Conservation (phyloP, 2,329 filamentous ascomycete genomes). For the Mycosphaerella sp. region DNA sequence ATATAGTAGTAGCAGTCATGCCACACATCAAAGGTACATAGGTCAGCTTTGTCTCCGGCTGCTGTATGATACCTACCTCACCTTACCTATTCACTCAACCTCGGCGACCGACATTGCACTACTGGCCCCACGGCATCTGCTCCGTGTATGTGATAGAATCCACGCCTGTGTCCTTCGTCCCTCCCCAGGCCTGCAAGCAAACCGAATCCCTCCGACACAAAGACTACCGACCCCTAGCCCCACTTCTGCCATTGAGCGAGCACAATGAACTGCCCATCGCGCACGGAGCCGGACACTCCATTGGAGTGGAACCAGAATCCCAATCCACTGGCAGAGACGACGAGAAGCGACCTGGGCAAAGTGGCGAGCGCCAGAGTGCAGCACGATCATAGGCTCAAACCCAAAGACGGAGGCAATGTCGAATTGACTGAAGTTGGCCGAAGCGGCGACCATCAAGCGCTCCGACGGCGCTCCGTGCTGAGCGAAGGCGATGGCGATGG, state of each 20-base stretch:
- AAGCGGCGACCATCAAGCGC: slow-evolving; percentile 13
- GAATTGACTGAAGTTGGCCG: slow-evolving; percentile 19
- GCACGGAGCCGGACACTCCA: slow-evolving; percentile 50
- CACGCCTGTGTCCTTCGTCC: not conserved
- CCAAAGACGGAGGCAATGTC: slow-evolving; percentile 27
- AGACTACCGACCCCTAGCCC: not conserved
- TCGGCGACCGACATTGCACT: not conserved
- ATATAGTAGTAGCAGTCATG: not conserved
- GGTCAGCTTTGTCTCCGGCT: slow-evolving; percentile 1
- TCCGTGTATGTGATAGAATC: not conserved
- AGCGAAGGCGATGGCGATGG: slow-evolving; percentile 21
- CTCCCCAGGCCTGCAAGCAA: not conserved
- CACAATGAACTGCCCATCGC: slow-evolving; percentile 61
- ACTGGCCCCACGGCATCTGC: slow-evolving; percentile 1
- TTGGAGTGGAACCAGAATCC: slow-evolving; percentile 59
- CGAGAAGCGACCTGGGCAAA: slow-evolving; percentile 56
- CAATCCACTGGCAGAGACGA: slow-evolving; percentile 52
- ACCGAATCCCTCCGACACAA: not conserved
- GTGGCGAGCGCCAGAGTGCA: slow-evolving; percentile 54
- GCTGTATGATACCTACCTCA: not conserved
- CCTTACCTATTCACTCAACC: not conserved
- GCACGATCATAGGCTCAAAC: slow-evolving; percentile 39
- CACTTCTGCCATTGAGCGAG: not conserved
- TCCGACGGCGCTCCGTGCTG: slow-evolving; percentile 2
- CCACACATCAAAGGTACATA: too few relatives aligned